A percentile compares a stretch with the other conserved stretches of the same genome.
phyloP scores from a whole-genome alignment of 805 yeast species.

The Torulaspora indica region DNA sequence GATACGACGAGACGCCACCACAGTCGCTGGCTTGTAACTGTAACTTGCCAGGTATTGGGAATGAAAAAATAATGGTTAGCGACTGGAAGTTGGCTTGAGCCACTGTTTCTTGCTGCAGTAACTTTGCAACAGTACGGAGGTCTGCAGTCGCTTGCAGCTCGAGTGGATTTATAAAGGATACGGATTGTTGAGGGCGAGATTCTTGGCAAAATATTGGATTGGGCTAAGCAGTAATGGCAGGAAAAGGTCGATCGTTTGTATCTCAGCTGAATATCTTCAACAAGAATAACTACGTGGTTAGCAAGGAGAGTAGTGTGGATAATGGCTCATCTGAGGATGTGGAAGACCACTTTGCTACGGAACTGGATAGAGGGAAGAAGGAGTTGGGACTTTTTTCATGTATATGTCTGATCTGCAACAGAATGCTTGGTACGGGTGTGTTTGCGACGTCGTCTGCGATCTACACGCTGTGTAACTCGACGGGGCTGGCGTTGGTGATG shows the following conservation, averaged over 20 bases:
- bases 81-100: no score
- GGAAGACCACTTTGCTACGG: slow-evolving; percentile 33
- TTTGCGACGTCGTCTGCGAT: slow-evolving; percentile 65
- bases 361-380: slow-evolving; percentile 40
- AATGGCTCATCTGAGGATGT: slow-evolving; percentile 17
- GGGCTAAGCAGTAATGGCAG: slow-evolving; percentile 3
- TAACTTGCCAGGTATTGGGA: neutral
- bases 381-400: slow-evolving; percentile 53
- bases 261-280: slow-evolving; percentile 33
- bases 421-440: slow-evolving; percentile 74
- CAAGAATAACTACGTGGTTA: slow-evolving; percentile 26
- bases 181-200: no score
- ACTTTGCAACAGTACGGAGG: no score
- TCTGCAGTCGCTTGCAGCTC: no score
- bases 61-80: no score
- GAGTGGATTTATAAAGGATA: no score
- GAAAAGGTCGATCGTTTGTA: slow-evolving; percentile 13
- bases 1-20: neutral
- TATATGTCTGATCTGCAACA: slow-evolving; percentile 58
- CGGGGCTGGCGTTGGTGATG: slow-evolving; percentile 63
- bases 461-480: slow-evolving; percentile 51
- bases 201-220: neutral
- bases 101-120: neutral
- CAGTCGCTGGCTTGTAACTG: neutral
- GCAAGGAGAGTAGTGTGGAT: slow-evolving; percentile 3